These are phyloP conservation scores for Tanozyma kutaoensis DNA, from an alignment of 805 yeast genomes.

Conservation along the genomic window DNA sequence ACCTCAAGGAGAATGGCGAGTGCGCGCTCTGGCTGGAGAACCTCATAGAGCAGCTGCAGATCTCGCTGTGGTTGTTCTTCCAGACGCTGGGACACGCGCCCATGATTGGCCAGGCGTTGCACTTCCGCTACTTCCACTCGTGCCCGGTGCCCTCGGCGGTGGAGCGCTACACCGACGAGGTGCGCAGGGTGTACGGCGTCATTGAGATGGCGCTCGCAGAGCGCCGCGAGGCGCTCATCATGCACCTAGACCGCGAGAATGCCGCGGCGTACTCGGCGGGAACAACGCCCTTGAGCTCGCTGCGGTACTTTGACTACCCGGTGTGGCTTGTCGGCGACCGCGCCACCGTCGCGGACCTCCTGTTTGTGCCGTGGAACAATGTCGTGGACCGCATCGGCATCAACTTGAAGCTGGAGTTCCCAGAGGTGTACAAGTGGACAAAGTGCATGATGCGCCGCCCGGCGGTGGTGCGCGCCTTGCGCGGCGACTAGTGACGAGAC, in stretches of 20 bases:
- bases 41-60: conserved; percentile 69
- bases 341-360: conserved; percentile 73
- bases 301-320: conserved; percentile 81
- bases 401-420: conserved; percentile 74
- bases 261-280: conserved; percentile 83
- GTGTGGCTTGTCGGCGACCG: conserved; percentile 89
- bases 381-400: conserved; percentile 90
- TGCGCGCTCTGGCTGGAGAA: conserved; percentile 75
- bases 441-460: conserved; percentile 92
- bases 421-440: conserved; percentile 95
- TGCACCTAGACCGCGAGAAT: conserved; percentile 81
- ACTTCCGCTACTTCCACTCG: conserved; percentile 83
- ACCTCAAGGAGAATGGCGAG: conserved; percentile 45
- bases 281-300: conserved; percentile 73
- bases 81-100: conserved; percentile 97
- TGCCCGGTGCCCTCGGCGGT: conserved; percentile 80
- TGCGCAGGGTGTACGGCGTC: conserved; percentile 84
- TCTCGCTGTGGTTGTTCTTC: conserved; percentile 81
- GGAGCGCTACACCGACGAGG: conserved; percentile 85
- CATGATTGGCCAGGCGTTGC: conserved; percentile 96
- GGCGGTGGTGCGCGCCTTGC: conserved; percentile 74
- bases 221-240: conserved; percentile 75
- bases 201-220: conserved; percentile 93
- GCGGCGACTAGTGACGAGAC: too few species aligned
- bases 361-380: conserved; percentile 95